phyloP scores from a whole-genome alignment of 805 yeast genomes.

The Blastobotrys parvus region DNA sequence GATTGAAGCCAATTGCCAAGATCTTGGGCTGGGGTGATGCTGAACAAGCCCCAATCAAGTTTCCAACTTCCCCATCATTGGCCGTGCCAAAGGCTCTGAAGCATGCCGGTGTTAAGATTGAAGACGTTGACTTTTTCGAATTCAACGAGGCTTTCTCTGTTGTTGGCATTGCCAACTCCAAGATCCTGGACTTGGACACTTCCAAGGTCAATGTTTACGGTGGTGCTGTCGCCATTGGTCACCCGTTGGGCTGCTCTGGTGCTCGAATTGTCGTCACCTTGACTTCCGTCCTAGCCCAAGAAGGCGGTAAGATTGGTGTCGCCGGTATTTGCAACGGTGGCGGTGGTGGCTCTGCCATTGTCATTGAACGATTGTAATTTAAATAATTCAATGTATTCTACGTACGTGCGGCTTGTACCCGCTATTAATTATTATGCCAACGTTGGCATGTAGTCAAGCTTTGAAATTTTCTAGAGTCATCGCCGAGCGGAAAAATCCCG shows the following conservation, averaged over 20 bases:
- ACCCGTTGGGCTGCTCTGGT: slow-evolving; percentile 92
- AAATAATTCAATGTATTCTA: too few relatives aligned
- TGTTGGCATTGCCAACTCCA: slow-evolving; percentile 85
- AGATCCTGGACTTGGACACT: slow-evolving; percentile 53
- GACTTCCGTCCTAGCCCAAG: slow-evolving; percentile 71
- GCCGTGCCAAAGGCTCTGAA: slow-evolving; percentile 95
- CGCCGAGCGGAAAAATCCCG: too few relatives aligned
- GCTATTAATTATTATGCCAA: too few relatives aligned
- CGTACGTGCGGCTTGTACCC: too few relatives aligned
- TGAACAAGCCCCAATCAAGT: slow-evolving; percentile 88
- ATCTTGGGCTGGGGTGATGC: slow-evolving; percentile 97
- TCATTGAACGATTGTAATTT: slow-evolving; percentile 57
- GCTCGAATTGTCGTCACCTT: slow-evolving; percentile 89
- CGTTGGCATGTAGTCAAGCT: too few relatives aligned
- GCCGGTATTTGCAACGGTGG: slow-evolving; percentile 99
- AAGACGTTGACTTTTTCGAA: slow-evolving; percentile 82
- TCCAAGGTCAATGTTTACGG: slow-evolving; percentile 82
- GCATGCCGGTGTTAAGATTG: slow-evolving; percentile 60
- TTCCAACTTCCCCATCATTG: slow-evolving; percentile 91
- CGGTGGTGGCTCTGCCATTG: slow-evolving; percentile 95
- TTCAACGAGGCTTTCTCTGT: slow-evolving; percentile 97
- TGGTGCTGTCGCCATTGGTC: slow-evolving; percentile 95
- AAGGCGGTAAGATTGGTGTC: slow-evolving; percentile 79
- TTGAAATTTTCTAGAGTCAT: too few relatives aligned
- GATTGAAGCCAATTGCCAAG: slow-evolving; percentile 81